Evolutionary conservation across 148 eudicot genomes (phyloP).

Genomic region (Euryodendron excelsum): DNA sequence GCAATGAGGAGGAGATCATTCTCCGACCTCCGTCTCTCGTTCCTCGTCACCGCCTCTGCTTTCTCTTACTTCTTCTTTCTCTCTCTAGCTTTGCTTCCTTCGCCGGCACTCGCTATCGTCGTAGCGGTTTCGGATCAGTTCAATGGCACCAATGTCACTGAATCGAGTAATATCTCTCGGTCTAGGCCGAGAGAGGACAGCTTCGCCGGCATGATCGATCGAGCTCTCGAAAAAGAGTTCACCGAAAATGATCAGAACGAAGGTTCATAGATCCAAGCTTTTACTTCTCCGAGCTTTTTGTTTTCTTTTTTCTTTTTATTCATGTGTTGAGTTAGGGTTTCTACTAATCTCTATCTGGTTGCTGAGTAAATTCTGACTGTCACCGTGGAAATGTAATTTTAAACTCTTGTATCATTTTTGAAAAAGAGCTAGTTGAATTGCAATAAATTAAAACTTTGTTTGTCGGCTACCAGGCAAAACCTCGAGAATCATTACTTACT

Average conservation of each 20-base stretch:
- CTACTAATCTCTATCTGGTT: slow-evolving; percentile 12
- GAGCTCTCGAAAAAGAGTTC: slow-evolving; percentile 68
- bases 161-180: slow-evolving; percentile 10
- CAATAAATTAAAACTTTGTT: background rate
- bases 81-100: slow-evolving; percentile 13
- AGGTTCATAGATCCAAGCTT: slow-evolving; percentile 49
- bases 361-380: background rate
- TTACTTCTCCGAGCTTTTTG: background rate
- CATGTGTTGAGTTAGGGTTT: slow-evolving; percentile 17
- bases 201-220: slow-evolving; percentile 70
- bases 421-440: background rate
- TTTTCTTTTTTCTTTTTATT: background rate
- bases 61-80: slow-evolving; percentile 13
- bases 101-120: slow-evolving; percentile 10
- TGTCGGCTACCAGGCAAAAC: background rate
- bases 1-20: slow-evolving; percentile 23
- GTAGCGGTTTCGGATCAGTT: slow-evolving; percentile 13
- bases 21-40: slow-evolving; percentile 5
- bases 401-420: background rate
- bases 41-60: background rate
- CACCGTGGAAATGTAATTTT: background rate
- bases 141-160: slow-evolving; percentile 17
- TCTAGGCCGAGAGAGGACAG: slow-evolving; percentile 37
- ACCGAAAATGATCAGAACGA: slow-evolving; percentile 60
- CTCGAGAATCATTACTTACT: background rate